Conservation (phyloP, 225 moss, liverwort and hornwort genomes). For the Antitrichia curtipendula region DNA sequence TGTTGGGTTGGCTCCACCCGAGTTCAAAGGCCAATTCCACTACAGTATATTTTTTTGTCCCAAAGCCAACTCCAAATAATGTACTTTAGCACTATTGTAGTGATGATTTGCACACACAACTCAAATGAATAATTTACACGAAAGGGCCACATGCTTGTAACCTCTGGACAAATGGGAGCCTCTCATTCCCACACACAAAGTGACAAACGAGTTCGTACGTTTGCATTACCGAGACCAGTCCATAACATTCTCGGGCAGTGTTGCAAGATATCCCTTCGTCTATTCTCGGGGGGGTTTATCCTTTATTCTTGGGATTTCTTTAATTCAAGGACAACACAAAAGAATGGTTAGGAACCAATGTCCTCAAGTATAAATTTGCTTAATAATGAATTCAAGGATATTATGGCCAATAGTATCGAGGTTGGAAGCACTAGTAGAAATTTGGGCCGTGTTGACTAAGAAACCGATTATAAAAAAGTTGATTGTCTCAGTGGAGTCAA, state of each 20-base stretch:
- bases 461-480: no score
- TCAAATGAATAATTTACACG: background rate
- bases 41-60: background rate
- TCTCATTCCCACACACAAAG: background rate
- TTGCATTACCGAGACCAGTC: background rate
- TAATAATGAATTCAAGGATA: background rate
- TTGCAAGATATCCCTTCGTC: background rate
- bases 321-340: background rate
- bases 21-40: background rate
- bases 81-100: background rate
- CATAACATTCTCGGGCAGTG: background rate
- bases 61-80: background rate
- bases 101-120: background rate
- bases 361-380: background rate
- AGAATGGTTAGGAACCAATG: background rate
- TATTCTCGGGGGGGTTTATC: background rate
- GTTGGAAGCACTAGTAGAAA: background rate
- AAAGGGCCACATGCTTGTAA: background rate
- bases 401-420: background rate
- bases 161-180: background rate
- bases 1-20: no score
- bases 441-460: rapidly evolving
- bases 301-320: background rate
- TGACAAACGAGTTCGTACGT: background rate
- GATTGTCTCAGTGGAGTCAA: background rate